A percentile compares a stretch with the other conserved stretches of the same genome.
Evolutionary conservation across 495 filamentous ascomycete species (phyloP).

Genomic region (Neurospora terricola): DNA sequence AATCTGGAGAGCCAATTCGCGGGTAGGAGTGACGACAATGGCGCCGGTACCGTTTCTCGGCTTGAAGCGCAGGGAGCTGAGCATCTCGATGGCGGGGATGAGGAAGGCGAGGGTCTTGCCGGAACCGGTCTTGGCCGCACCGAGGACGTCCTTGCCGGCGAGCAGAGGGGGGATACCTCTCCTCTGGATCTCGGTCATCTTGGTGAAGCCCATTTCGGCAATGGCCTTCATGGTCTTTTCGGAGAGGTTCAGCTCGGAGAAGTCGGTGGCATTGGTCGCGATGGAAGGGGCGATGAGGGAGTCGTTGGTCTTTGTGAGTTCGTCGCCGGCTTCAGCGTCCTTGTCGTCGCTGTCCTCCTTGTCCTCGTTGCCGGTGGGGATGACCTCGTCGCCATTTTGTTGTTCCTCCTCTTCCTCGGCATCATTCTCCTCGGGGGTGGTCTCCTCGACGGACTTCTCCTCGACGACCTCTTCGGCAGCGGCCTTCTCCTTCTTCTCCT

Average conservation of each 20-base stretch:
- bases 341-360: slow-evolving; percentile 17
- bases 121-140: slow-evolving; percentile 92
- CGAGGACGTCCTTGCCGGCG: slow-evolving; percentile 86
- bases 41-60: slow-evolving; percentile 66
- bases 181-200: slow-evolving; percentile 93
- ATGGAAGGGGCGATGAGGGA: slow-evolving; percentile 22
- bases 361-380: slow-evolving; percentile 14
- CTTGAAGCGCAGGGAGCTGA: slow-evolving; percentile 82
- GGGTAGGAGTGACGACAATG: slow-evolving; percentile 76
- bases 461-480: slow-evolving; percentile 8
- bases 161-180: slow-evolving; percentile 79
- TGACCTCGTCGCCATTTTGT: slow-evolving; percentile 1
- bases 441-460: slow-evolving; percentile 8
- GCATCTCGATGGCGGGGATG: slow-evolving; percentile 92
- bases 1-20: slow-evolving; percentile 91
- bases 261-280: slow-evolving; percentile 35
- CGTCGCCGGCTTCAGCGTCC: slow-evolving; percentile 14
- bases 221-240: slow-evolving; percentile 83
- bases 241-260: slow-evolving; percentile 76
- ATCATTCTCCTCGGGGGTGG: slow-evolving; percentile 6
- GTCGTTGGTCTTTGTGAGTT: slow-evolving; percentile 6
- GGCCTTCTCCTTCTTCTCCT: slow-evolving; percentile 11
- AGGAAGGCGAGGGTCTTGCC: slow-evolving; percentile 95
- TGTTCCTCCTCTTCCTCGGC: slow-evolving; percentile 3
- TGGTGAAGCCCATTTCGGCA: slow-evolving; percentile 81